Conservation (phyloP, 768 basidiomycete species). For the Leucocoprinus birnbaumii region DNA sequence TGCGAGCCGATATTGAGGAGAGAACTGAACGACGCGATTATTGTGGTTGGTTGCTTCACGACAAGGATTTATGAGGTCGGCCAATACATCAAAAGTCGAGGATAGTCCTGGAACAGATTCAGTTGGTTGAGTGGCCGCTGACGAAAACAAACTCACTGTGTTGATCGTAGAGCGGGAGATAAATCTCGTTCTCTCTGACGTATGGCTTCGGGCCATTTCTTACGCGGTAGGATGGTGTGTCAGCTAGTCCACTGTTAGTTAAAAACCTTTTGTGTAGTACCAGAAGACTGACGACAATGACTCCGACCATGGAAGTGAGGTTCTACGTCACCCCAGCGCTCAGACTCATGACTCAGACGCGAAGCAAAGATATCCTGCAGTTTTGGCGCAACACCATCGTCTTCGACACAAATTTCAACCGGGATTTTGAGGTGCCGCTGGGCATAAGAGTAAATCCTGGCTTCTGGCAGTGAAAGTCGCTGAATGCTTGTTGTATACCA, state of each 20-base stretch:
- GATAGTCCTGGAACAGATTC: conserved; percentile 29
- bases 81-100: not conserved
- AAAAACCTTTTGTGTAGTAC: not conserved
- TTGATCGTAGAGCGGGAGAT: conserved; percentile 3
- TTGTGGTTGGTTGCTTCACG: not conserved
- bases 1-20: conserved; percentile 80
- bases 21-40: conserved; percentile 64
- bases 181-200: conserved; percentile 3
- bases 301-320: not conserved
- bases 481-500: conserved; percentile 92
- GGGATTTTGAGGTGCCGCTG: conserved; percentile 44
- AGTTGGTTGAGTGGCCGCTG: conserved; percentile 26
- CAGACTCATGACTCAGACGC: conserved; percentile 23
- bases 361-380: conserved; percentile 23
- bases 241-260: conserved; percentile 2
- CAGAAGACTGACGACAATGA: conserved; percentile 6
- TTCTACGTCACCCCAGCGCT: conserved; percentile 5
- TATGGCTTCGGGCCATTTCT: not conserved
- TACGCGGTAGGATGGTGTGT: not conserved
- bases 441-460: conserved; percentile 52
- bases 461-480: conserved; percentile 67
- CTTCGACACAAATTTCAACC: conserved; percentile 33
- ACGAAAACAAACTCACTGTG: not conserved
- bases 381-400: not conserved
- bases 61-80: conserved; percentile 5